Conservation (phyloP, 179 eudicot species). For the Corrigiola litoralis region DNA sequence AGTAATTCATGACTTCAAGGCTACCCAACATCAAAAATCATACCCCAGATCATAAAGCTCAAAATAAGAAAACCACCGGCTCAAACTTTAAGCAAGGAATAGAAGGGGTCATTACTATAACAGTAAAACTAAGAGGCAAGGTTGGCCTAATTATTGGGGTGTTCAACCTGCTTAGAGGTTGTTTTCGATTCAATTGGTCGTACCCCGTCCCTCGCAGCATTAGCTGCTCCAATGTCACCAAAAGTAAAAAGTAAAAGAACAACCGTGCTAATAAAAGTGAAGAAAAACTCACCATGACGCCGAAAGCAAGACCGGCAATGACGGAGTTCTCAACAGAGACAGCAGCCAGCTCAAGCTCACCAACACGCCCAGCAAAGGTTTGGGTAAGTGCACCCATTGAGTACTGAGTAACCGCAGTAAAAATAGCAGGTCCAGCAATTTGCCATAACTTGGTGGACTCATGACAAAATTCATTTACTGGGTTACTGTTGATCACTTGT, state of each 20-base stretch:
- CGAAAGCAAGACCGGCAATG: constrained; percentile 61
- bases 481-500: background rate
- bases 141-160: too few relatives aligned
- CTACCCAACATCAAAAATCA: background rate
- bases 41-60: background rate
- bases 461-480: constrained; percentile 19
- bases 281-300: constrained; percentile 43
- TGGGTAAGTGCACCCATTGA: constrained; percentile 68
- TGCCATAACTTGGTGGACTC: constrained; percentile 64
- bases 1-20: background rate
- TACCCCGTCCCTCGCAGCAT: too few relatives aligned
- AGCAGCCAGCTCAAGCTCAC: constrained; percentile 62
- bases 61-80: background rate
- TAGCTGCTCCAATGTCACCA: background rate
- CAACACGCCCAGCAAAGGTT: constrained; percentile 53
- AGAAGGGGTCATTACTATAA: too few relatives aligned
- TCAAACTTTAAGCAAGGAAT: too few relatives aligned
- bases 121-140: too few relatives aligned
- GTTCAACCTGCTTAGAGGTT: too few relatives aligned
- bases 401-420: constrained; percentile 59
- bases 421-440: constrained; percentile 62
- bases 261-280: background rate
- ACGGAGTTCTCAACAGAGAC: constrained; percentile 64
- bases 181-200: too few relatives aligned
- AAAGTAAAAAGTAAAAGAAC: background rate